Conservation (phyloP, 1,284 basidiomycete species). For the Irpex lacteus region DNA sequence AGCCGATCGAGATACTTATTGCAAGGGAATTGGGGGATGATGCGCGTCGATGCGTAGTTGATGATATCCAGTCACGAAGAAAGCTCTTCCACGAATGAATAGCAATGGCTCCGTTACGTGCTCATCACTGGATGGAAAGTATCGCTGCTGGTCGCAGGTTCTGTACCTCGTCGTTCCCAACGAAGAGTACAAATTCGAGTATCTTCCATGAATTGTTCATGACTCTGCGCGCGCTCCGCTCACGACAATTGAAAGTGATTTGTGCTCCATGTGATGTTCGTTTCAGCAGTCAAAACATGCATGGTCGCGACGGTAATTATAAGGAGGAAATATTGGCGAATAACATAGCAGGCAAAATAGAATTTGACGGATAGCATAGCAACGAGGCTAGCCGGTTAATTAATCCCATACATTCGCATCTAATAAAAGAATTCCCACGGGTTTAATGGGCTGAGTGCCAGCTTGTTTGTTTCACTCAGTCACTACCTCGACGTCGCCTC, state of each 20-base stretch:
- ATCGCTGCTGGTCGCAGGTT: too few species aligned
- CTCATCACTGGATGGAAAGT: too few species aligned
- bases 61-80: too few species aligned
- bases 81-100: too few species aligned
- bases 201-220: background rate
- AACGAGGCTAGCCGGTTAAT: background rate
- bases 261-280: background rate
- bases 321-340: background rate
- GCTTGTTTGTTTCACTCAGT: background rate
- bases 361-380: background rate
- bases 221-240: background rate
- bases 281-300: background rate
- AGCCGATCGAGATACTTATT: too few species aligned
- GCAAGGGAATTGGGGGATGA: too few species aligned
- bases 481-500: background rate
- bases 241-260: background rate
- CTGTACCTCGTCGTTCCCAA: too few species aligned
- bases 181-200: too few species aligned
- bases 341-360: background rate
- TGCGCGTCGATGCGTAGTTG: too few species aligned
- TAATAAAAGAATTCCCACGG: background rate
- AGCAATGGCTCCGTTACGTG: too few species aligned
- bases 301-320: background rate
- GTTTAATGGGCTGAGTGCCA: background rate
- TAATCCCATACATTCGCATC: background rate